A percentile compares a stretch with the other conserved stretches of the same genome.
Evolutionary conservation across 2,329 filamentous ascomycete species (phyloP).

Genomic region (Penicillium sp.): DNA sequence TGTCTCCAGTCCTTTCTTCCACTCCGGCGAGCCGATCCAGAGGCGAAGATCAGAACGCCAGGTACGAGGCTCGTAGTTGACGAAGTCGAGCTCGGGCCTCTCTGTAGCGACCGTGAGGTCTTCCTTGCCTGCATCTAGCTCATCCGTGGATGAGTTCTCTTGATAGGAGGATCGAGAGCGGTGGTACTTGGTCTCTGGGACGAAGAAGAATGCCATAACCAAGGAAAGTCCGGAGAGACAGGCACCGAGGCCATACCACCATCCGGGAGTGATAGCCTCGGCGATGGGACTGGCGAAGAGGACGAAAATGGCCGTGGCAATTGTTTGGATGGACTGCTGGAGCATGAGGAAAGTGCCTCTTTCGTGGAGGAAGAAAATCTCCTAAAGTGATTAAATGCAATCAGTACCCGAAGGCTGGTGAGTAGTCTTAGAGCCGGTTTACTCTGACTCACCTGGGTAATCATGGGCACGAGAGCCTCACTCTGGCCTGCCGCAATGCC

Average conservation of each 20-base stretch:
- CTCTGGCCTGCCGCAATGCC: slow-evolving; percentile 49
- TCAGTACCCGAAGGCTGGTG: not conserved
- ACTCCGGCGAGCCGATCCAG: slow-evolving; percentile 46
- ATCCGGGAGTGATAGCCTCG: slow-evolving; percentile 44
- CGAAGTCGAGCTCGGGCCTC: slow-evolving; percentile 39
- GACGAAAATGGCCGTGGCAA: slow-evolving; percentile 43
- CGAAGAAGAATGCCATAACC: slow-evolving; percentile 43
- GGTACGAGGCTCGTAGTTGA: slow-evolving; percentile 44
- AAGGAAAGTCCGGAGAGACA: slow-evolving; percentile 40
- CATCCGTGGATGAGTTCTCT: slow-evolving; percentile 22
- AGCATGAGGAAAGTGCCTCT: slow-evolving; percentile 46
- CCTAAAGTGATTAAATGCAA: slow-evolving; percentile 12
- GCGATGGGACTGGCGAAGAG: slow-evolving; percentile 51
- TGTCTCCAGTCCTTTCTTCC: slow-evolving; percentile 34
- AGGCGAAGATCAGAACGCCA: slow-evolving; percentile 43
- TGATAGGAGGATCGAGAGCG: slow-evolving; percentile 45
- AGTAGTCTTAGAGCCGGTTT: not conserved
- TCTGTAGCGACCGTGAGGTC: slow-evolving; percentile 18
- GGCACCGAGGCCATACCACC: slow-evolving; percentile 51
- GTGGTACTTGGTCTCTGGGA: slow-evolving; percentile 51
- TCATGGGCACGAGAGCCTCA: slow-evolving; percentile 50
- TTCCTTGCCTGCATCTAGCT: slow-evolving; percentile 17
- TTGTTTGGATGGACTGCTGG: slow-evolving; percentile 48
- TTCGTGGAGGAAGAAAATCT: slow-evolving; percentile 53
- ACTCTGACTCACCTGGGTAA: slow-evolving; percentile 35